phyloP scores from a whole-genome alignment of 169 alveolate species.

The Plasmodium knowlesi region DNA sequence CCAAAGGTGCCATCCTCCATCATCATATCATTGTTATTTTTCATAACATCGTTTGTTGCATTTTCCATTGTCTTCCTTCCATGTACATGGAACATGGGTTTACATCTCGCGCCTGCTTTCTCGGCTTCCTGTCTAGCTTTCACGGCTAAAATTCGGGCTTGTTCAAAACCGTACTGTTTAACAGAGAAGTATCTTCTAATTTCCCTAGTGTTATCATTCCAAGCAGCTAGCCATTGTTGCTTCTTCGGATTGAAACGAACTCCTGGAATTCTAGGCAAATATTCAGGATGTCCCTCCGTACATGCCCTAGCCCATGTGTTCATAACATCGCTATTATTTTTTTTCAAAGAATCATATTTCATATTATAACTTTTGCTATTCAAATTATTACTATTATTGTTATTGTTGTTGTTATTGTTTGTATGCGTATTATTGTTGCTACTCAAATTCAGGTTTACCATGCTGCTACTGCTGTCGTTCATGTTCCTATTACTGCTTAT shows the following conservation, averaged over 20 bases:
- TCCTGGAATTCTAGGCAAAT: slow-evolving; percentile 84
- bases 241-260: slow-evolving; percentile 86
- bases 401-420: not conserved
- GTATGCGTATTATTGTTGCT: not conserved
- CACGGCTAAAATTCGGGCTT: slow-evolving; percentile 85
- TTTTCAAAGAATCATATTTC: slow-evolving; percentile 38
- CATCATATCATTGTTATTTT: not conserved
- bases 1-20: not conserved
- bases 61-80: slow-evolving; percentile 54
- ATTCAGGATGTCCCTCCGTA: slow-evolving; percentile 77
- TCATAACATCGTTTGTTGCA: not conserved
- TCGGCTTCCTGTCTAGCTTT: slow-evolving; percentile 82
- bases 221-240: slow-evolving; percentile 88
- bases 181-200: slow-evolving; percentile 85
- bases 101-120: slow-evolving; percentile 72
- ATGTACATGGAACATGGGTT: slow-evolving; percentile 73
- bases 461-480: not conserved
- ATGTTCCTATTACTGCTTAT: not conserved
- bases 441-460: not conserved
- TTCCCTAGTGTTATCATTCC: slow-evolving; percentile 86
- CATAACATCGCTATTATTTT: slow-evolving; percentile 20
- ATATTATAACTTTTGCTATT: not conserved
- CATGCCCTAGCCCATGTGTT: slow-evolving; percentile 44
- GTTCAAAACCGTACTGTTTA: slow-evolving; percentile 86
- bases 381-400: not conserved